These are phyloP conservation scores for Trifolium subterraneum DNA, from an alignment of 306 rosid species.

Conservation along the genomic window DNA sequence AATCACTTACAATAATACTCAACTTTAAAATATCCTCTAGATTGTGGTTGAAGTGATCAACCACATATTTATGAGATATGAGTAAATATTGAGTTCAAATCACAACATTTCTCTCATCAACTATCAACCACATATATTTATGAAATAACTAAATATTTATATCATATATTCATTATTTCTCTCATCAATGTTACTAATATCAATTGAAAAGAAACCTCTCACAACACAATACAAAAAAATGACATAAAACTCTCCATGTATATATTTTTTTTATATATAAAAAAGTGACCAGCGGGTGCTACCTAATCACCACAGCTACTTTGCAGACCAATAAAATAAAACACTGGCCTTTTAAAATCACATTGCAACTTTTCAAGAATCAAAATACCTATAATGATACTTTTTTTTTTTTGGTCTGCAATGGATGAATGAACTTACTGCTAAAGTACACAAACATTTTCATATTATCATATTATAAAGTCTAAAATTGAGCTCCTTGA, in stretches of 20 bases:
- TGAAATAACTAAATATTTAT: not conserved
- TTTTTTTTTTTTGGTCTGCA: not conserved
- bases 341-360: slow-evolving; percentile 47
- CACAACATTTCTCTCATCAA: slow-evolving; percentile 3
- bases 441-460: slow-evolving; percentile 37
- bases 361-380: slow-evolving; percentile 29
- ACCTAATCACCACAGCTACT: slow-evolving; percentile 52
- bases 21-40: not conserved
- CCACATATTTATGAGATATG: not conserved
- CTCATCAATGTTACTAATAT: slow-evolving; percentile 22
- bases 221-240: slow-evolving; percentile 35
- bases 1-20: not conserved
- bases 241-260: slow-evolving; percentile 29
- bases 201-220: slow-evolving; percentile 23
- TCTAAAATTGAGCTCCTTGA: slow-evolving; percentile 70
- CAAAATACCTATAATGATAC: slow-evolving; percentile 35
- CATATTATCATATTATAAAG: not conserved
- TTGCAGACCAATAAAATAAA: slow-evolving; percentile 48
- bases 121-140: not conserved
- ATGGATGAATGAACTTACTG: slow-evolving; percentile 29
- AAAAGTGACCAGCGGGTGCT: slow-evolving; percentile 54
- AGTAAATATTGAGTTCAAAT: not conserved
- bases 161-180: not conserved
- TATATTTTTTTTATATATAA: slow-evolving; percentile 19
- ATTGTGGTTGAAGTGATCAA: not conserved